Percentiles rank a stretch among this genome's conserved stretches.
phyloP scores from a whole-genome alignment of 805 yeast species.

The Ogataea neopini region DNA sequence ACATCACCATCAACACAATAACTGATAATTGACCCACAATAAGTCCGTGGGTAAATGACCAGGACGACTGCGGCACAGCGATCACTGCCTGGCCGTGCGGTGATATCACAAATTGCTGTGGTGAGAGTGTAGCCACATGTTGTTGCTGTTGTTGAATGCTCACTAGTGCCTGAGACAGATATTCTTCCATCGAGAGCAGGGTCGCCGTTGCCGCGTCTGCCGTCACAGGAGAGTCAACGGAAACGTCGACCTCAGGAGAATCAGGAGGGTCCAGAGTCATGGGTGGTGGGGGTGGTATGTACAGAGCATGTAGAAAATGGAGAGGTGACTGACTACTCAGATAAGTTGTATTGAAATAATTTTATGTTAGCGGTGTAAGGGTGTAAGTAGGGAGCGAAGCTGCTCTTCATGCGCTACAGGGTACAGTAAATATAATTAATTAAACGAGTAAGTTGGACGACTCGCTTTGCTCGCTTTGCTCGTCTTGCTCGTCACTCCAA shows the following conservation, averaged over 20 bases:
- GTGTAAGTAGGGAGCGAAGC: not conserved
- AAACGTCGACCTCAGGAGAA: too few relatives aligned
- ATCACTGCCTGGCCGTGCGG: not conserved
- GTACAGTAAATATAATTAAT: too few relatives aligned
- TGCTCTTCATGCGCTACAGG: too few relatives aligned
- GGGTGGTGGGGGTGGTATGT: not conserved
- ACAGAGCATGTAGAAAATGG: too few relatives aligned
- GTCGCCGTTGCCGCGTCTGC: conserved; percentile 7
- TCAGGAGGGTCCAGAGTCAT: conserved; percentile 4
- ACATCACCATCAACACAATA: conserved; percentile 58
- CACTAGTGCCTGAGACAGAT: conserved; percentile 21
- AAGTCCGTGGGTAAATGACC: conserved; percentile 81
- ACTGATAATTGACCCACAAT: conserved; percentile 75
- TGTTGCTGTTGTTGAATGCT: conserved; percentile 20
- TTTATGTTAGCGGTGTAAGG: not conserved
- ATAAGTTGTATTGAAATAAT: not conserved
- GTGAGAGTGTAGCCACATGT: conserved; percentile 7
- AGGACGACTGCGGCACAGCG: conserved; percentile 27
- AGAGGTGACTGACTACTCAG: too few relatives aligned
- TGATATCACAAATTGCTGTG: conserved; percentile 12
- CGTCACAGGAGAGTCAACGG: not conserved
- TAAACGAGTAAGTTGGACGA: too few relatives aligned
- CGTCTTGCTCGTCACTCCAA: conserved; percentile 31
- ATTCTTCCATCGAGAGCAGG: conserved; percentile 20
- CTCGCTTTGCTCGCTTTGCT: not conserved